Evolutionary conservation across 1,284 basidiomycete species (phyloP), one percentile per base, ranked within the genome.

Genomic region (Malassezia pachydermatis): DNA sequence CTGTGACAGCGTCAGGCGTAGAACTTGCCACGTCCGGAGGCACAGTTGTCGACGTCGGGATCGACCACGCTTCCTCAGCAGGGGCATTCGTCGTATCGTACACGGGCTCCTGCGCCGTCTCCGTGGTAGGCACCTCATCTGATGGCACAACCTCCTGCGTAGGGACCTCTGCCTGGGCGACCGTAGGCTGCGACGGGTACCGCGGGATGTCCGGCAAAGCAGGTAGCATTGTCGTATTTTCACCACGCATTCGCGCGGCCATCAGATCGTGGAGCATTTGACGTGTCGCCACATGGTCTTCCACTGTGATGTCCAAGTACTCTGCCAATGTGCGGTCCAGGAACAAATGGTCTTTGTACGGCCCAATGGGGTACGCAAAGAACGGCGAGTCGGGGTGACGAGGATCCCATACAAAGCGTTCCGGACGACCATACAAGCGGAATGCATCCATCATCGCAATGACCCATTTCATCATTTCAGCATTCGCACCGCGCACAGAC

Each of bases 381-480:
- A 70, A 70, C 29, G 64, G 58, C 41, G 66, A 70, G 28, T 41
- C 84, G 84, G 67, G 66, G 45, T 58, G 60, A 46, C 67, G 62
- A 1, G 67, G 64, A 39, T 72, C 70, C 61, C 62, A 67, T 5
- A 53, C 50, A 38, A 69, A 63, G 11, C 44, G 48, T 9, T 57
- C 55, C 7, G 67, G 67, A 17, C 64, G 55, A 22, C 65, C 65
- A 20, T 71, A 70, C 20, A 70, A 63, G 25, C 58, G 59, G 51
- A 74, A 74, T 25, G 68, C 71, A 20, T 70, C 67, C 66, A 70
- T 69, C 24, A 69, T 65, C 24, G 61, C 59, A 51, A 89, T 81
- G 45, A 94, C 76, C 90, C 92, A 98, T 70, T 84, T 84, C 59
- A 96, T 77, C 87, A 96, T 92, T 72, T 90, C 88, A 37, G 79